Evolutionary conservation across 768 basidiomycete species (phyloP).

Genomic region (Lactarius vividus): DNA sequence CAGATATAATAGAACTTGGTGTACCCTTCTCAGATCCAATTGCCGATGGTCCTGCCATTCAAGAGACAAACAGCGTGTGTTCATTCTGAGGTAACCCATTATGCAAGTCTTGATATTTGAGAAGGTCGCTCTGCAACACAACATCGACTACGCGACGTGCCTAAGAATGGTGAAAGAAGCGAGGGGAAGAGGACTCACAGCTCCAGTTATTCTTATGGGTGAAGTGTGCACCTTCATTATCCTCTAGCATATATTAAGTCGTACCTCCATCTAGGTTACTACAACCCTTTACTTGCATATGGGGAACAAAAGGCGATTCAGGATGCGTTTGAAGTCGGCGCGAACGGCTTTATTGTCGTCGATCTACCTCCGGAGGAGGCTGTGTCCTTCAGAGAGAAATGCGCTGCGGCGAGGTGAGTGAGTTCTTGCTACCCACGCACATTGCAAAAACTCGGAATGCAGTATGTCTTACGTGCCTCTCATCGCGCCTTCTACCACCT

Average conservation of each 20-base stretch:
- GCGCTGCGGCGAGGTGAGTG: slow-evolving; percentile 72
- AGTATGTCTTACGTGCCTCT: slow-evolving; percentile 95
- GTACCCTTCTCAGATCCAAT: slow-evolving; percentile 96
- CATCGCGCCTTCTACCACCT: slow-evolving; percentile 90
- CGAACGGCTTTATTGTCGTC: slow-evolving; percentile 96
- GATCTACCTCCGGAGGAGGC: slow-evolving; percentile 99
- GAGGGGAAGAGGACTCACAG: slow-evolving; percentile 73
- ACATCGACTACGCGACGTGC: slow-evolving; percentile 72
- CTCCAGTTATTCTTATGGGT: slow-evolving; percentile 96
- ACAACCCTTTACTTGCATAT: slow-evolving; percentile 93
- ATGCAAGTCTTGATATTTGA: slow-evolving; percentile 2
- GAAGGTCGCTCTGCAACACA: slow-evolving; percentile 81
- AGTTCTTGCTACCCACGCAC: slow-evolving; percentile 1
- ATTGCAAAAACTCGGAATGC: slow-evolving; percentile 8
- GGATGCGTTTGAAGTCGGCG: slow-evolving; percentile 86
- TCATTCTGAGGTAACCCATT: neutral
- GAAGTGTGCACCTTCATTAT: slow-evolving; percentile 21
- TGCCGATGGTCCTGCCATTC: slow-evolving; percentile 92
- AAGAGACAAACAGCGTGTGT: slow-evolving; percentile 88
- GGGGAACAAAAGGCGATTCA: slow-evolving; percentile 93
- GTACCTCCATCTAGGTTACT: slow-evolving; percentile 69
- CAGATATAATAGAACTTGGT: slow-evolving; percentile 94
- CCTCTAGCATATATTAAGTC: neutral
- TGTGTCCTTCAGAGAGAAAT: slow-evolving; percentile 83
- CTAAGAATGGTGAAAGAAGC: slow-evolving; percentile 77